phyloP scores from a whole-genome alignment of 176 grass and related monocot genomes.

The Guadua angustifolia region DNA sequence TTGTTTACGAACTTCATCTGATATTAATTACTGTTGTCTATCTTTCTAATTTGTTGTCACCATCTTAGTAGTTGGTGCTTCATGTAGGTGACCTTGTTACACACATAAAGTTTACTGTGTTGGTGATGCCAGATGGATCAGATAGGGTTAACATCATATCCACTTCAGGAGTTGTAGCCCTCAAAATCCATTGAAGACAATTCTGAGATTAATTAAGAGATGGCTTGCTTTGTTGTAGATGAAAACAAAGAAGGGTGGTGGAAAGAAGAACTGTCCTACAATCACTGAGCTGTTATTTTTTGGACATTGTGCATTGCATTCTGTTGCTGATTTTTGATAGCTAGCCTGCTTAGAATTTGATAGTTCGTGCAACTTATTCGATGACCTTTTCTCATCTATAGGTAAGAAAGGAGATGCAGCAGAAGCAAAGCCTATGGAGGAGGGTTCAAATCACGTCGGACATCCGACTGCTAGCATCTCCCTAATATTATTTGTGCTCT shows the following conservation, averaged over 20 bases:
- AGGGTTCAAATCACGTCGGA: conserved; percentile 57
- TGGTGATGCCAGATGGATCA: conserved; percentile 91
- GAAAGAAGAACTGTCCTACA: conserved; percentile 67
- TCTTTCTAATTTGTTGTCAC: not conserved
- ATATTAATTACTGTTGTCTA: not conserved
- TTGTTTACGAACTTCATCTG: not conserved
- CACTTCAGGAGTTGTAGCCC: conserved; percentile 63
- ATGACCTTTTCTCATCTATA: conserved; percentile 36
- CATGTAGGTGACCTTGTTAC: conserved; percentile 87
- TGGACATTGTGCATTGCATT: not conserved
- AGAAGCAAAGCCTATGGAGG: conserved; percentile 78
- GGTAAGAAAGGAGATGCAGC: conserved; percentile 82
- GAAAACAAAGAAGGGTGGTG: conserved; percentile 96
- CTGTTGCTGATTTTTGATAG: not conserved
- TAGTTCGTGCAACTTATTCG: not conserved
- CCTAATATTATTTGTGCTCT: too few species aligned
- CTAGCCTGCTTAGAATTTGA: not conserved
- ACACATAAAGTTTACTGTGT: conserved; percentile 93
- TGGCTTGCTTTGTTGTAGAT: conserved; percentile 94
- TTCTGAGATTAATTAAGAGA: conserved; percentile 81
- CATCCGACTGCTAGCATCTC: too few species aligned
- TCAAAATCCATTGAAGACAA: conserved; percentile 69
- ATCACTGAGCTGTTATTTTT: not conserved
- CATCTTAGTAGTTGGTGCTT: conserved; percentile 23
- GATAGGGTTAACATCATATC: conserved; percentile 80